Evolutionary conservation across 129 eudicot species (phyloP), one percentile per base, ranked within the genome.

Genomic region (Escallonia rubra): DNA sequence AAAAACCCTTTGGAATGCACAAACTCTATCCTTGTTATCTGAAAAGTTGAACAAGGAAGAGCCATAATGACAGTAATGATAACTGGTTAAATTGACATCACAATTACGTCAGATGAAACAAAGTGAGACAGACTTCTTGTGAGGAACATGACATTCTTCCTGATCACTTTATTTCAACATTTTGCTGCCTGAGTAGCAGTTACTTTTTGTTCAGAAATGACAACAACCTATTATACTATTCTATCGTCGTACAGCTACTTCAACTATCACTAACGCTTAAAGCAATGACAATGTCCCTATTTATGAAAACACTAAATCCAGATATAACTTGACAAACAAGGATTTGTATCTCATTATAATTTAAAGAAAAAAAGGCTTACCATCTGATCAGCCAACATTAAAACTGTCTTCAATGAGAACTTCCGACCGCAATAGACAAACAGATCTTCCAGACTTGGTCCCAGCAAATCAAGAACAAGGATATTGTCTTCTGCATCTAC

Each of bases 321-420:
- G 14, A 55, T 39, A 14, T 38, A 23, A 65, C 34, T 23, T 6
- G 57, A 49, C 4, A 78, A 52, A 58, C 46, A 15, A 43, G 48
- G 3, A 65, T n/a, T 13, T 62, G 10, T n/a, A 58, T 6, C 43
- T 3, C 23, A 72, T 70, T 57, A 38, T 55, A 7, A 9, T 34
- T 46, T 49, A 4, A 50, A 75, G 34, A 23, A 23, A 23, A 47
- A 38, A 69, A 46, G 43, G 67, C 59, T 82, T 73, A 93, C 98
- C 99, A 93, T 93, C 75, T 93, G 99, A 82, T 93, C 99, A 55
- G 99, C 99, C 79, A 93, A 64, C 99, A 93, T 89, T 74, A 93
- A 78, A 73, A 89, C 99, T 2, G 96, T 86, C 81, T 93, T 93
- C 80, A 89, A 81, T 2, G 96, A 89, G 66, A 93, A 89, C 75